Percentiles rank a stretch among this genome's conserved stretches.
phyloP scores from a whole-genome alignment of 2,329 filamentous ascomycete species.

The Fusarium brevicatenulatum region DNA sequence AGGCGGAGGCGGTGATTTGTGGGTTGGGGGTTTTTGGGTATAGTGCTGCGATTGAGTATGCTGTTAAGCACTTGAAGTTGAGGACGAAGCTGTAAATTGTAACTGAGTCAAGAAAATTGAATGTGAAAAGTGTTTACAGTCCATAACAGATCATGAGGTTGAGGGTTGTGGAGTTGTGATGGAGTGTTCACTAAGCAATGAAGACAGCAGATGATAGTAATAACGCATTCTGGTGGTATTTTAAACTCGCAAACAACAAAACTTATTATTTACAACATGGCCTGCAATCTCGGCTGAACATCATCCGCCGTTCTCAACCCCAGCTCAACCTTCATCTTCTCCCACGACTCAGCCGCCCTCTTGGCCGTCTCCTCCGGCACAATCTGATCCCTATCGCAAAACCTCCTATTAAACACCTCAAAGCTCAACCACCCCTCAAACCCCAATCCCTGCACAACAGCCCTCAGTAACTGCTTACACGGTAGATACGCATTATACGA shows the following conservation, averaged over 20 bases:
- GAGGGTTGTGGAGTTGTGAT: neutral
- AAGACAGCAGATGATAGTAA: neutral
- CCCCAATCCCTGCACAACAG: constrained; percentile 71
- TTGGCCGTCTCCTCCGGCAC: constrained; percentile 67
- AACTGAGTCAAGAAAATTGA: too few species aligned
- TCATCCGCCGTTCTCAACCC: constrained; percentile 42
- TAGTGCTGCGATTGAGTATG: constrained; percentile 67
- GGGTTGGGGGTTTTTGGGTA: constrained; percentile 74
- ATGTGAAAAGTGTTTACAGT: neutral
- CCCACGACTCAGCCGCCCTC: constrained; percentile 62
- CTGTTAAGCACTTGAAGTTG: constrained; percentile 57
- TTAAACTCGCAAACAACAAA: neutral
- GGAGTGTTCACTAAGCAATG: neutral
- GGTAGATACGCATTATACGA: constrained; percentile 75
- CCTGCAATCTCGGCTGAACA: constrained; percentile 44
- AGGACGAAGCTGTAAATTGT: constrained; percentile 40
- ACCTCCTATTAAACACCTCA: constrained; percentile 69
- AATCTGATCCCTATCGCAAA: constrained; percentile 51
- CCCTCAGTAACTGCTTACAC: constrained; percentile 66
- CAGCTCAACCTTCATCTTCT: constrained; percentile 55
- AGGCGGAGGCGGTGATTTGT: constrained; percentile 78
- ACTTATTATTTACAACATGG: constrained; percentile 45
- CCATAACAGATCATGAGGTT: rapidly evolving
- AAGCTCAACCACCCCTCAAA: constrained; percentile 77
- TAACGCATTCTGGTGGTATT: constrained; percentile 13